Evolutionary conservation across 225 moss, liverwort and hornwort genomes (phyloP).

Genomic region (Polytrichum commune): DNA sequence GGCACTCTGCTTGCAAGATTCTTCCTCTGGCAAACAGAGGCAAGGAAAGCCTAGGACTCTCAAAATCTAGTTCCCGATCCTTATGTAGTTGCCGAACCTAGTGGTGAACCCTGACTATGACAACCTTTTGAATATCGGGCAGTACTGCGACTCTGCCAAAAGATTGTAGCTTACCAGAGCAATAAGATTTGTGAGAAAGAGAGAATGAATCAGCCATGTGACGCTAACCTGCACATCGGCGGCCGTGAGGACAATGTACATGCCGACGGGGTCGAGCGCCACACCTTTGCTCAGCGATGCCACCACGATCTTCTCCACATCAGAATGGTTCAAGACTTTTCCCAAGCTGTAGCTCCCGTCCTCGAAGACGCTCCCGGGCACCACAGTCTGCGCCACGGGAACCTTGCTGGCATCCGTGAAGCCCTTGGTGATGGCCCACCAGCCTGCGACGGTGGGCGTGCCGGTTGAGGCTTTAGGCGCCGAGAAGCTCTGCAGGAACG

Average conservation of each 20-base stretch:
- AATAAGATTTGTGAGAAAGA: too few species aligned
- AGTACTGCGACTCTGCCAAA: too few species aligned
- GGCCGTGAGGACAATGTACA: conserved; percentile 49
- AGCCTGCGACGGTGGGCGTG: conserved; percentile 36
- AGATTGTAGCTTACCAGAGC: too few species aligned
- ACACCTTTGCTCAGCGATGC: conserved; percentile 43
- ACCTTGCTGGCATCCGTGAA: conserved; percentile 37
- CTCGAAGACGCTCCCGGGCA: conserved; percentile 34
- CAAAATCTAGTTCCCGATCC: too few species aligned
- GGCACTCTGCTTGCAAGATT: too few species aligned
- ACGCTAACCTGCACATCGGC: conserved; percentile 14
- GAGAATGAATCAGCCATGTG: too few species aligned
- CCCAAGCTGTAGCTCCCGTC: conserved; percentile 36
- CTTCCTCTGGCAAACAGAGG: too few species aligned
- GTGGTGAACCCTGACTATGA: too few species aligned
- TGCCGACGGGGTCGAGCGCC: conserved; percentile 34
- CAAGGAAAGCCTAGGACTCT: too few species aligned
- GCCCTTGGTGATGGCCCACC: conserved; percentile 62
- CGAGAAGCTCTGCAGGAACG: conserved; percentile 52
- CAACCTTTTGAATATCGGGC: too few species aligned
- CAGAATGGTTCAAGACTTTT: conserved; percentile 37
- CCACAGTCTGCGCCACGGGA: conserved; percentile 46
- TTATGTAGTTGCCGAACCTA: too few species aligned
- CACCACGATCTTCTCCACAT: conserved; percentile 44
- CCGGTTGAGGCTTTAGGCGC: conserved; percentile 41